phyloP scores from a whole-genome alignment of 805 yeast species.

The Tetrapisispora nanseiensis region DNA sequence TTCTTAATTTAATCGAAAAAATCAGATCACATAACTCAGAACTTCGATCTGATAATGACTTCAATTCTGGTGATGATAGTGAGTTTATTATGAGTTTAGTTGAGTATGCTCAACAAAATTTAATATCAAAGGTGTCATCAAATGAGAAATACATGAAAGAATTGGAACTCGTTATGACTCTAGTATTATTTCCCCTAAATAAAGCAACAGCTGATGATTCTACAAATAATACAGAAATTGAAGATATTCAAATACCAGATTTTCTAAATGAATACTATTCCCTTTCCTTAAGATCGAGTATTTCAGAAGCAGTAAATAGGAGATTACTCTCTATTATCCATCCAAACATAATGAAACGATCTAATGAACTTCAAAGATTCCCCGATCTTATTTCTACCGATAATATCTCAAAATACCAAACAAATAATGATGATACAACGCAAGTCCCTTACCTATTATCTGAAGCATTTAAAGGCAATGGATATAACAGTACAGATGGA shows the following conservation, averaged over 20 bases:
- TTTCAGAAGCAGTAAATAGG: constrained; percentile 63
- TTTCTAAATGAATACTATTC: constrained; percentile 49
- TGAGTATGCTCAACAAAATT: constrained; percentile 49
- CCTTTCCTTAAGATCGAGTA: constrained; percentile 48
- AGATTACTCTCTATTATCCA: constrained; percentile 26
- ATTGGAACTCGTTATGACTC: constrained; percentile 75
- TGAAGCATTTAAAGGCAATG: background rate
- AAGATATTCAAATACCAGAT: constrained; percentile 38
- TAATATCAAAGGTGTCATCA: constrained; percentile 52
- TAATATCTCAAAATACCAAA: background rate
- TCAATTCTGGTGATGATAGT: constrained; percentile 30
- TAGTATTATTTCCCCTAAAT: constrained; percentile 43
- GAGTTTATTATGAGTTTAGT: constrained; percentile 45
- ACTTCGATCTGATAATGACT: constrained; percentile 6
- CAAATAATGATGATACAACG: too few species aligned
- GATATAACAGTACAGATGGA: background rate
- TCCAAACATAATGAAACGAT: constrained; percentile 5
- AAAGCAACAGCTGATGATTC: constrained; percentile 12
- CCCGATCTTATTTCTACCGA: constrained; percentile 8
- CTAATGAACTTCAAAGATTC: constrained; percentile 3
- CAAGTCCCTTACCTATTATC: background rate
- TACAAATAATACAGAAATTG: background rate
- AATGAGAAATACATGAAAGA: constrained; percentile 55
- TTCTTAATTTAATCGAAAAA: constrained; percentile 72
- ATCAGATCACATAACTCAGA: constrained; percentile 38